A percentile compares a stretch with the other conserved stretches of the same genome.
phyloP scores from a whole-genome alignment of 2,329 filamentous ascomycete genomes.

The Trichoderma afroharzianum region DNA sequence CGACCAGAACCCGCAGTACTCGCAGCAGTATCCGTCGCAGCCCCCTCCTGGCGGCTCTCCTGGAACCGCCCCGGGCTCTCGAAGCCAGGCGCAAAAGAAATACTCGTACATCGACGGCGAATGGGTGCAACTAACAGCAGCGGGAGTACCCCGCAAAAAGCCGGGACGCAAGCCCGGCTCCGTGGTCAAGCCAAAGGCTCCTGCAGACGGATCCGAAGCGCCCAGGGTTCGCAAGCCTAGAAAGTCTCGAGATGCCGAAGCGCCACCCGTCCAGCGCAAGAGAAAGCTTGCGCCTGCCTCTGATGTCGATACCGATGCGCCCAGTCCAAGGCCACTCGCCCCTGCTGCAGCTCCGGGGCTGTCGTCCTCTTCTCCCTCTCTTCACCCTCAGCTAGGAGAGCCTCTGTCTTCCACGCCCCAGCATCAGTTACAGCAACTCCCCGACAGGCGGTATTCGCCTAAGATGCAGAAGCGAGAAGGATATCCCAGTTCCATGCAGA shows the following conservation, averaged over 20 bases:
- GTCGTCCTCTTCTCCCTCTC: slow-evolving; percentile 24
- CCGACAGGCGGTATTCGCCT: slow-evolving; percentile 38
- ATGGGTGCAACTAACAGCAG: slow-evolving; percentile 51
- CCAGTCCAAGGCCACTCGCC: slow-evolving; percentile 27
- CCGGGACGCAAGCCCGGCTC: slow-evolving; percentile 62
- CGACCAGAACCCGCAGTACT: slow-evolving; percentile 26
- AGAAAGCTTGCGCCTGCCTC: slow-evolving; percentile 46
- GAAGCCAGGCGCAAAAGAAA: slow-evolving; percentile 27
- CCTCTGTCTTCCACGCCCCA: slow-evolving; percentile 22
- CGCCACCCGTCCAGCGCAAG: slow-evolving; percentile 51
- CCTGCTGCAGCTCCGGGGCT: slow-evolving; percentile 30
- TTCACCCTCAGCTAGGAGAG: slow-evolving; percentile 20
- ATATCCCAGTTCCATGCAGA: slow-evolving; percentile 51
- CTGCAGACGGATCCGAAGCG: slow-evolving; percentile 37
- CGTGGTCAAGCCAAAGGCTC: slow-evolving; percentile 43
- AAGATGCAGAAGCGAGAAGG: slow-evolving; percentile 51
- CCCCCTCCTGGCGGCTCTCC: slow-evolving; percentile 25
- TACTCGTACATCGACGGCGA: slow-evolving; percentile 38
- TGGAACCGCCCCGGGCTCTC: slow-evolving; percentile 6
- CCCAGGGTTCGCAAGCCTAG: slow-evolving; percentile 51
- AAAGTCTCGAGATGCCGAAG: slow-evolving; percentile 59
- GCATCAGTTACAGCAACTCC: slow-evolving; percentile 26
- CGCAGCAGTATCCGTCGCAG: slow-evolving; percentile 27
- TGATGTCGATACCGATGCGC: slow-evolving; percentile 36
- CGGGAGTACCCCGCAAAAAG: slow-evolving; percentile 59